Conservation (phyloP, 257 asterid species). For the Cruciata laevipes region DNA sequence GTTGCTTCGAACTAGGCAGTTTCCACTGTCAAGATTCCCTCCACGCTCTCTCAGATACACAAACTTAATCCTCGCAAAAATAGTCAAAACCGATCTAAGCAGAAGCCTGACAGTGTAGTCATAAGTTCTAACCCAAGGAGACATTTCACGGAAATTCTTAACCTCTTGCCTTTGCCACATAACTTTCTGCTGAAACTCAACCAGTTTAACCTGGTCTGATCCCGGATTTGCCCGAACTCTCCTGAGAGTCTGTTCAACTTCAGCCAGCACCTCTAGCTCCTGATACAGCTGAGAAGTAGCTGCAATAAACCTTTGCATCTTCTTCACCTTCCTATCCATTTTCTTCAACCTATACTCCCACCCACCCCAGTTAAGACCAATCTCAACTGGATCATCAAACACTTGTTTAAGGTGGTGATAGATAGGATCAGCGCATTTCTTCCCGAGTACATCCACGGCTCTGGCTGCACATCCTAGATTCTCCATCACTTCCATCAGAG, state of each 20-base stretch:
- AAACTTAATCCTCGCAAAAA: constrained; percentile 50
- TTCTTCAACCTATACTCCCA: constrained; percentile 59
- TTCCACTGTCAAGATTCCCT: constrained; percentile 24
- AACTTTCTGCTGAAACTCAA: constrained; percentile 79
- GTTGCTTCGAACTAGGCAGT: constrained; percentile 41
- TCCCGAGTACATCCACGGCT: constrained; percentile 53
- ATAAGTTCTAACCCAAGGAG: constrained; percentile 74
- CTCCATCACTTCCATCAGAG: constrained; percentile 56
- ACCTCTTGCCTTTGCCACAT: constrained; percentile 79
- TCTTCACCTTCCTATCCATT: constrained; percentile 82
- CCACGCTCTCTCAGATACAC: constrained; percentile 30
- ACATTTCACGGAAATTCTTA: constrained; percentile 69
- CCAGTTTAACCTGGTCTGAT: constrained; percentile 42
- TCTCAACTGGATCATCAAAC: constrained; percentile 42
- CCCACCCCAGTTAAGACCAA: constrained; percentile 44
- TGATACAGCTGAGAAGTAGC: constrained; percentile 62
- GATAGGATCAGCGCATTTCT: constrained; percentile 52
- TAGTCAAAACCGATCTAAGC: constrained; percentile 55
- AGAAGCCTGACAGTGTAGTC: constrained; percentile 63
- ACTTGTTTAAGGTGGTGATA: constrained; percentile 50
- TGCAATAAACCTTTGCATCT: constrained; percentile 78
- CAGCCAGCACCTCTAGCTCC: constrained; percentile 70
- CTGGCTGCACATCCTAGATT: constrained; percentile 44
- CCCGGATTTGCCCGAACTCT: constrained; percentile 49
- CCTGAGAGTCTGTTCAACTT: constrained; percentile 71